Evolutionary conservation across 2,329 filamentous ascomycete genomes (phyloP).

Genomic region (Neurospora sp.): DNA sequence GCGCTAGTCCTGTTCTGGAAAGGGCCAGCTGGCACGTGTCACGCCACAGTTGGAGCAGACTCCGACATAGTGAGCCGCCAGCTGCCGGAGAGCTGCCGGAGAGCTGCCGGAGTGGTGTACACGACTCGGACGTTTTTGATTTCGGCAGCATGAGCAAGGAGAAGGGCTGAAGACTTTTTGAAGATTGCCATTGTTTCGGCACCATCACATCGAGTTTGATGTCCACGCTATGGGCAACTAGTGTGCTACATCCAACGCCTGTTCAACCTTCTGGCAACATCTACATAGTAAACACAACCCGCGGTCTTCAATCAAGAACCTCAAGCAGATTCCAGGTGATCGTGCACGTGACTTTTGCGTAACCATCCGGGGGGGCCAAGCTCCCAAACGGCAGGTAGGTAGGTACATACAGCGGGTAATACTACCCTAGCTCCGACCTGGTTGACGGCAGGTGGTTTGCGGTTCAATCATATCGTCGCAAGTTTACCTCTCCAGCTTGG

Average conservation of each 20-base stretch:
- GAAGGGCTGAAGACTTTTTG: not conserved
- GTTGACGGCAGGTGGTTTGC: not conserved
- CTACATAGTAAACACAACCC: not conserved
- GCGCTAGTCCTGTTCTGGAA: constrained; percentile 10
- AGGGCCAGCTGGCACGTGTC: constrained; percentile 14
- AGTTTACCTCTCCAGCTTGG: not conserved
- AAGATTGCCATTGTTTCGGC: not conserved
- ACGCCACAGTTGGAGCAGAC: constrained; percentile 4
- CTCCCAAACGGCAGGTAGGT: not conserved
- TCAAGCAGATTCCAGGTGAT: not conserved
- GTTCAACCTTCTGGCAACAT: not conserved
- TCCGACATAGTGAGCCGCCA: not conserved
- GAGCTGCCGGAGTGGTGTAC: not conserved
- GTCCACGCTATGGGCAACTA: not conserved
- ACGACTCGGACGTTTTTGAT: not conserved
- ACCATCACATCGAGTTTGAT: not conserved
- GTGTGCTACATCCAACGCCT: not conserved
- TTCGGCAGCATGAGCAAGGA: not conserved
- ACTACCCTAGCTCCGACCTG: not conserved
- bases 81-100: not conserved
- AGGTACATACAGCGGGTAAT: not conserved
- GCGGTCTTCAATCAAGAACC: constrained; percentile 5
- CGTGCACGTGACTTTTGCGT: not conserved
- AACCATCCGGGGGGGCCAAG: not conserved
- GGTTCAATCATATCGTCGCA: not conserved